Base-by-base conservation (phyloP, 208 protist genomes). In the Leishmania gerbilli region DNA sequence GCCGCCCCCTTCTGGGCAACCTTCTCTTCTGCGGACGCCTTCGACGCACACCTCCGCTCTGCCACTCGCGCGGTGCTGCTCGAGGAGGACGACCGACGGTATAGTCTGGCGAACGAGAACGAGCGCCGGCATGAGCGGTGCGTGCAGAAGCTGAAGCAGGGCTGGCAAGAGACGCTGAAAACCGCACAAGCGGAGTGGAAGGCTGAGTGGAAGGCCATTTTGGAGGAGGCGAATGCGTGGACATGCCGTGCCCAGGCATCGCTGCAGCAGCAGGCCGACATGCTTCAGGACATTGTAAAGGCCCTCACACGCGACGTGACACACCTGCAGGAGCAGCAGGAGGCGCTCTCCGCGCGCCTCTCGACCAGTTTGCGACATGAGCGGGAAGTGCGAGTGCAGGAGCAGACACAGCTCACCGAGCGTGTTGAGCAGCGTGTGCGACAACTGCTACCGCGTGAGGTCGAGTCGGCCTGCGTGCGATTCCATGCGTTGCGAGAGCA, bases 11-110 rank as follows among this genome's bases (percentile, higher is more conserved):
- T 31, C 21, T 64, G 19, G 74, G 74, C 74, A 60, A 8, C 31
- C n/a, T 80, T 87, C 64, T 83, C 77, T 13, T 92, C 89, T 17
- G 49, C 80, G 17, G 92, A 92, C n/a, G 83, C 81, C 3, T 83
- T 94, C 37, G 83, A 94, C 37, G 86, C 79, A 19, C 88, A 93
- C 58, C 68, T 96, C 40, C 93, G 88, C 27, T 81, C 82, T 5
- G 85, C 88, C 1, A 85, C 88, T 19, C 88, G 90, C 0, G 60
- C 83, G 56, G 84, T 93, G 24, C 74, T 93, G 45, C 67, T 77
- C 24, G 93, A 91, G 64, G 87, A 89, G 60, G 88, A 90, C 64
- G 82, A 87, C 45, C 80, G 79, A 8, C 86, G 84, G 71, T 85
- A 84, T 67, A 65, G 79, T 42, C 51, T 80, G 62, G 83, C 79